A percentile compares a stretch with the other conserved stretches of the same genome.
phyloP scores from a whole-genome alignment of 371 early-diverging fungal species.

The Apophysomyces variabilis region DNA sequence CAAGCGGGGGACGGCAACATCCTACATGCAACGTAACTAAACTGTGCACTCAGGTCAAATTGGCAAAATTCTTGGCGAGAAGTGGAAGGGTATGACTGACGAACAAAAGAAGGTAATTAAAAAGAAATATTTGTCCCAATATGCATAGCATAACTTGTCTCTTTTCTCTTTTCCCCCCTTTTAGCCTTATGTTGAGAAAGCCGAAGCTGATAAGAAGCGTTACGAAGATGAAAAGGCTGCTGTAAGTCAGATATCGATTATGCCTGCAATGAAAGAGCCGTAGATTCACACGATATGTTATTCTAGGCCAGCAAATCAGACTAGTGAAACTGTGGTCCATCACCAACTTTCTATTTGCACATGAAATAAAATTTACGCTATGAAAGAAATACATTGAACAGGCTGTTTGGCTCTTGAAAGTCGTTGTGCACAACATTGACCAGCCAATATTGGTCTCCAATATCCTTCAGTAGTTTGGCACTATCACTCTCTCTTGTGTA shows the following conservation, averaged over 20 bases:
- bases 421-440: constrained; percentile 94
- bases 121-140: constrained; percentile 9
- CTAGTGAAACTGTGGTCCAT: not conserved
- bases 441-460: constrained; percentile 81
- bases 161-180: not conserved
- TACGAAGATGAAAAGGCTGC: constrained; percentile 75
- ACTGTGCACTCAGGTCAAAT: constrained; percentile 56
- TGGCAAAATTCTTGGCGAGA: constrained; percentile 79
- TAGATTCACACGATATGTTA: not conserved
- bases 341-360: not conserved
- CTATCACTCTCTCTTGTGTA: constrained; percentile 65
- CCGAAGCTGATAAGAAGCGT: constrained; percentile 73
- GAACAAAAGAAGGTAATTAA: constrained; percentile 63
- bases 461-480: constrained; percentile 59
- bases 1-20: not conserved
- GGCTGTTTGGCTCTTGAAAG: constrained; percentile 61
- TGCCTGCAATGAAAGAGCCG: not conserved
- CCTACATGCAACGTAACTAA: not conserved
- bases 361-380: constrained; percentile 18
- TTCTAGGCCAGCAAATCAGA: not conserved
- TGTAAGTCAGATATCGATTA: constrained; percentile 23
- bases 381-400: constrained; percentile 56
- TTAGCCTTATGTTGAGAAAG: constrained; percentile 57
- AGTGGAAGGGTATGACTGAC: constrained; percentile 74
- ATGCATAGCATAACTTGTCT: not conserved